These are phyloP conservation scores for Pseudogymnoascus sp. DNA, from an alignment of 2,329 filamentous ascomycete species.

Conservation along the genomic window DNA sequence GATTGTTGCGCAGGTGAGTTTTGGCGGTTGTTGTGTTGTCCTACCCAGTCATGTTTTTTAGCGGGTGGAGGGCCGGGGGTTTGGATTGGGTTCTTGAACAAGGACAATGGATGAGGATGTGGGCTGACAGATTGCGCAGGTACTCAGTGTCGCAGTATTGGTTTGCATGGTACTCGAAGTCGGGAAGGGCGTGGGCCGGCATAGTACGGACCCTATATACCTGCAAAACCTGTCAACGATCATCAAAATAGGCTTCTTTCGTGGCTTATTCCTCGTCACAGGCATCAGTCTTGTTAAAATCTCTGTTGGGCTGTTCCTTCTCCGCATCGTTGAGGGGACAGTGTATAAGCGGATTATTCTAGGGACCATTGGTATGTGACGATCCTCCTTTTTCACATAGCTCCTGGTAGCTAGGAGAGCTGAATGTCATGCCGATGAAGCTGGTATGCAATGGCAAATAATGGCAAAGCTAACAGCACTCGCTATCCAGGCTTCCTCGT, in stretches of 20 bases:
- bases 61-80: too few species aligned
- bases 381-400: not conserved
- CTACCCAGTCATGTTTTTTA: slow-evolving; percentile 18
- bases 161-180: not conserved
- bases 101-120: not conserved
- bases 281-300: slow-evolving; percentile 40
- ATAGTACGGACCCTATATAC: not conserved
- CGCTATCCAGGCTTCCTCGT: slow-evolving; percentile 33
- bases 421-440: not conserved
- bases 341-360: slow-evolving; percentile 36
- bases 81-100: not conserved
- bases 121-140: slow-evolving; percentile 13
- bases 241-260: slow-evolving; percentile 2
- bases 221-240: not conserved
- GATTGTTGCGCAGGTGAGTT: slow-evolving; percentile 33
- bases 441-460: not conserved
- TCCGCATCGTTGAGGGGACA: slow-evolving; percentile 35
- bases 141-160: slow-evolving; percentile 23
- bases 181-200: not conserved
- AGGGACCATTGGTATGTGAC: slow-evolving; percentile 34
- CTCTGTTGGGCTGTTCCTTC: slow-evolving; percentile 39
- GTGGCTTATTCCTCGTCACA: slow-evolving; percentile 28
- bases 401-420: not conserved
- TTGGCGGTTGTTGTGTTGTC: not conserved
- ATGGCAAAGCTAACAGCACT: slow-evolving; percentile 16